A percentile compares a stretch with the other conserved stretches of the same genome.
Evolutionary conservation across 768 basidiomycete genomes (phyloP).

Genomic region (Lactarius tabidus): DNA sequence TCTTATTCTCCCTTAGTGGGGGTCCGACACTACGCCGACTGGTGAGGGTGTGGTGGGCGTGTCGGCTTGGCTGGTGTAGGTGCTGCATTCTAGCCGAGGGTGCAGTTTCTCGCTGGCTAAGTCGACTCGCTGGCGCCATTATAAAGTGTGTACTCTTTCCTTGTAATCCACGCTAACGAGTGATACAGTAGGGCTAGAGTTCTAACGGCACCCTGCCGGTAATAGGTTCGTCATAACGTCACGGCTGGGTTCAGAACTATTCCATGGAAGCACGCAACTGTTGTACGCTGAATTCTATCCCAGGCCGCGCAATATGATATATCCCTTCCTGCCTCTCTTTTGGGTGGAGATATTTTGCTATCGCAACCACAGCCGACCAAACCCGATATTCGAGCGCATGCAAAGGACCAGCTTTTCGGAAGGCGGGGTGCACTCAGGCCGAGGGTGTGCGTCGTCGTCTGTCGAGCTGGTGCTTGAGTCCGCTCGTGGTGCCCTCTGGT

Average conservation of each 20-base stretch:
- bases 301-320: neutral
- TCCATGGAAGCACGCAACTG: neutral
- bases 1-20: neutral
- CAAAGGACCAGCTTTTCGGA: neutral
- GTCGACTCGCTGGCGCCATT: neutral
- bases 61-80: neutral
- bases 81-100: conserved; percentile 7
- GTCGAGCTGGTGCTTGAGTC: neutral
- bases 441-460: conserved; percentile 5
- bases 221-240: neutral
- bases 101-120: neutral
- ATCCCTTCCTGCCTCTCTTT: too few relatives aligned
- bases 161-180: neutral
- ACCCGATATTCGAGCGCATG: neutral
- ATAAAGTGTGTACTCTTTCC: neutral
- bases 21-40: neutral
- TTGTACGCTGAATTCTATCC: neutral
- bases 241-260: neutral
- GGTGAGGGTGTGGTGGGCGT: neutral
- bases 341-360: neutral
- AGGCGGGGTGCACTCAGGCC: conserved; percentile 9
- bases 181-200: neutral
- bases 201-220: neutral
- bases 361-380: neutral
- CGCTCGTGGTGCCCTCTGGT: neutral